Conservation (phyloP, 805 yeast species). For the Yarrowia deformans region DNA sequence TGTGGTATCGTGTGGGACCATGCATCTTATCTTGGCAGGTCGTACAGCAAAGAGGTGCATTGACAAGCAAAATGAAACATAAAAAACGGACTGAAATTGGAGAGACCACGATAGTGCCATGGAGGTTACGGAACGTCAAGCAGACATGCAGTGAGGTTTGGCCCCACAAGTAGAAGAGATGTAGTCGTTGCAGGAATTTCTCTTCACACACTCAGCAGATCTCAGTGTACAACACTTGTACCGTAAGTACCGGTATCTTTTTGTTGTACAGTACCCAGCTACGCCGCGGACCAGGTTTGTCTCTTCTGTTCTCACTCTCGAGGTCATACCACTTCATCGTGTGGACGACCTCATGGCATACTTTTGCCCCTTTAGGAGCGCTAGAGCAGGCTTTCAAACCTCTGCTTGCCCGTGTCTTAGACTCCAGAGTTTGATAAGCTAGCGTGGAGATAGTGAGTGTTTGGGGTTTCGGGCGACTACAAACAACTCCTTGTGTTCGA, state of each 20-base stretch:
- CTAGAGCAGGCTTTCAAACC: constrained; percentile 1
- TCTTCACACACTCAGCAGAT: too few species aligned
- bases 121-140: too few species aligned
- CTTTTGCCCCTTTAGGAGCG: constrained; percentile 23
- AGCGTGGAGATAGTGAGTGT: constrained; percentile 20
- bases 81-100: too few species aligned
- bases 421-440: constrained; percentile 28
- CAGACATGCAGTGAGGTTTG: too few species aligned
- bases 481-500: neutral
- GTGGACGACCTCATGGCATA: constrained; percentile 16
- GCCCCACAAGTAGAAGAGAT: too few species aligned
- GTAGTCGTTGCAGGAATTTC: too few species aligned
- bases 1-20: constrained; percentile 27
- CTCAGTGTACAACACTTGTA: too few species aligned
- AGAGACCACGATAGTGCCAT: too few species aligned
- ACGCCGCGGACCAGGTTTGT: too few species aligned
- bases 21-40: constrained; percentile 24
- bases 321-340: neutral
- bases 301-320: neutral
- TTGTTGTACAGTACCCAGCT: too few species aligned
- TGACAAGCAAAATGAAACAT: neutral
- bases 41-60: neutral
- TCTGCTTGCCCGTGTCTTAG: constrained; percentile 16
- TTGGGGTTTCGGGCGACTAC: too few species aligned
- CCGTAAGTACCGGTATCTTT: too few species aligned